Evolutionary conservation across 345 rosid species (phyloP), one percentile per base, ranked within the genome.

Genomic region (Microcos paniculata): DNA sequence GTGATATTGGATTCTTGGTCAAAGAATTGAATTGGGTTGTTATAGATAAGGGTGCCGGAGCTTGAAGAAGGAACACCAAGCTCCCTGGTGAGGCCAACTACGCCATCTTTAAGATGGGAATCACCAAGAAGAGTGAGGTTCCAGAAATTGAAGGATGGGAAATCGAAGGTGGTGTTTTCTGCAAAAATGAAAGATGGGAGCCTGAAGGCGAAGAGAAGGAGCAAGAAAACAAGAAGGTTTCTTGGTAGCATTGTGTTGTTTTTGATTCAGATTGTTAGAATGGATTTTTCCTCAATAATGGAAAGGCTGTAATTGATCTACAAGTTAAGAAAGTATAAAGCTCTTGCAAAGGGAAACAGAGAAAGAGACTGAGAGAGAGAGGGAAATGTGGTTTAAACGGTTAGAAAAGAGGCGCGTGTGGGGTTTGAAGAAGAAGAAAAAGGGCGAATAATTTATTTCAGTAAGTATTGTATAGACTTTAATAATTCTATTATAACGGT

Each of bases 81-180:
- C 81, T 92, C 98, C 7, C 93, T 76, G 1, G 98, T 96, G 84
- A 96, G 98, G 51, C 98, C 97, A 3, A 92, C 73, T 24, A 83
- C 88, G 57, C 98, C 99, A 72, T 88, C 76, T 16, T 88, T 84
- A 79, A 96, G 93, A 67, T 92, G 93, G 69, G 97, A 88, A 71
- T 94, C 97, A 14, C 98, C 99, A 30, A 94, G 95, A 79, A 96
- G 98, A 13, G 98, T 92, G 76, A 96, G 87, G 85, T 91, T 92
- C 3, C 90, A 84, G 81, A 92, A 83, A 51, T 81, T 82, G 82
- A 92, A 85, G 46, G 88, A 84, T 33, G 85, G 78, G 92, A 86
- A 88, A 31, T 84, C 76, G 80, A 96, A 90, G 45, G 83, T 79
- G 2, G 82, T 72, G 42, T 80, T 85, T 33, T 66, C 79, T 8